These are phyloP conservation scores for Penicillium ochrochloron DNA, from an alignment of 495 filamentous ascomycete species.

Conservation along the genomic window DNA sequence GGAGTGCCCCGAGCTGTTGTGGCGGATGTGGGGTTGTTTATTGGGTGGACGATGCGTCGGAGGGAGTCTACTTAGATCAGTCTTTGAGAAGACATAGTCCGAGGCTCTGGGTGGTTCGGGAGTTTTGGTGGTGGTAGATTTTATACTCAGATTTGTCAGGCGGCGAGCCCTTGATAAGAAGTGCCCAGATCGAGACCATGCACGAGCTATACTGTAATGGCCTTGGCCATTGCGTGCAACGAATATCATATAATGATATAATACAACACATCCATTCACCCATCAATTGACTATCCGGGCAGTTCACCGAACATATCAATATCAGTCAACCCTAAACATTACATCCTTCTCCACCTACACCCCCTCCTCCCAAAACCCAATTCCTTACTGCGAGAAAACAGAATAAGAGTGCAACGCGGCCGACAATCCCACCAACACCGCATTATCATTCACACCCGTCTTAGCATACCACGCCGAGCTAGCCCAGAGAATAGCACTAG, in stretches of 20 bases:
- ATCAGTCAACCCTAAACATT: background rate
- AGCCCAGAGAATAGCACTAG: constrained; percentile 32
- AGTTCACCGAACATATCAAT: background rate
- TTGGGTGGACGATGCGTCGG: constrained; percentile 58
- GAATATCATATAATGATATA: background rate
- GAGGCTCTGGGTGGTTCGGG: background rate
- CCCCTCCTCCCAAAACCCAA: background rate
- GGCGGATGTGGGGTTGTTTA: constrained; percentile 73
- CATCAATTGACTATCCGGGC: background rate
- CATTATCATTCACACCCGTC: constrained; percentile 32
- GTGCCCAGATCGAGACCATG: background rate
- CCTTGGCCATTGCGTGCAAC: background rate
- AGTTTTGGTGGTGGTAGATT: background rate
- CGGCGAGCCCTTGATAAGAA: background rate
- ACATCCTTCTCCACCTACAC: background rate
- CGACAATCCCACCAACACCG: constrained; percentile 27
- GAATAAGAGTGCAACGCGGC: constrained; percentile 34
- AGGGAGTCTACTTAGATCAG: constrained; percentile 3
- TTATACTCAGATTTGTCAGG: background rate
- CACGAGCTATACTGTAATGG: background rate
- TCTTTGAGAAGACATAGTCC: background rate
- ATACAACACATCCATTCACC: background rate
- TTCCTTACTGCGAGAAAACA: constrained; percentile 19
- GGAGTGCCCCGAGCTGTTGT: constrained; percentile 68
- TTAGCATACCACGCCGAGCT: constrained; percentile 40